Conservation (phyloP, 179 eudicot genomes). For the Silene noctiflora region DNA sequence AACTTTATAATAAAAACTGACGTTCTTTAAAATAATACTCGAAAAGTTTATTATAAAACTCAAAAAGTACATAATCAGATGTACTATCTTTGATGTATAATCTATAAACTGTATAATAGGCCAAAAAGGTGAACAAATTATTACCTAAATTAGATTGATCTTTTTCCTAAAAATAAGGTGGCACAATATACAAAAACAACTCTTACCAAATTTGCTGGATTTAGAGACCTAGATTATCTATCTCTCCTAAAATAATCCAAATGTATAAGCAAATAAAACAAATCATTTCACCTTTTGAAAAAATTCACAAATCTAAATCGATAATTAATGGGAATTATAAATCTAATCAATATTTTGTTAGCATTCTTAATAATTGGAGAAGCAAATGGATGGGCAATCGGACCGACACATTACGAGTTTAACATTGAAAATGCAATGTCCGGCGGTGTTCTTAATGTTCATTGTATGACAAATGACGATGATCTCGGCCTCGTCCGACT, state of each 20-base stretch:
- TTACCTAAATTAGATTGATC: background rate
- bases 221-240: background rate
- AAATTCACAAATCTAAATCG: background rate
- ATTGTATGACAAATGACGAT: slow-evolving; percentile 27
- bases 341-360: background rate
- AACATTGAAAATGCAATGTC: slow-evolving; percentile 29
- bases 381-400: slow-evolving; percentile 31
- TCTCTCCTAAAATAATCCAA: background rate
- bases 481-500: slow-evolving; percentile 33
- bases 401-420: slow-evolving; percentile 29
- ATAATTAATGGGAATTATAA: background rate
- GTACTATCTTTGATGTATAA: too few relatives aligned
- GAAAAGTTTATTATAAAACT: too few relatives aligned
- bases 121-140: too few relatives aligned
- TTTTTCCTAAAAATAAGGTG: slow-evolving; percentile 3
- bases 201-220: too few relatives aligned
- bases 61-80: too few relatives aligned
- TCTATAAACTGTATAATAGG: too few relatives aligned
- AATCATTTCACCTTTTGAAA: slow-evolving; percentile 5
- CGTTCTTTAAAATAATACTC: too few relatives aligned
- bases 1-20: too few relatives aligned
- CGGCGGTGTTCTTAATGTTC: slow-evolving; percentile 25
- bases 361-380: slow-evolving; percentile 4
- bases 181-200: background rate
- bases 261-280: background rate